Evolutionary conservation across 306 rosid species (phyloP), one percentile per base, ranked within the genome.

Genomic region (Prunus mume): DNA sequence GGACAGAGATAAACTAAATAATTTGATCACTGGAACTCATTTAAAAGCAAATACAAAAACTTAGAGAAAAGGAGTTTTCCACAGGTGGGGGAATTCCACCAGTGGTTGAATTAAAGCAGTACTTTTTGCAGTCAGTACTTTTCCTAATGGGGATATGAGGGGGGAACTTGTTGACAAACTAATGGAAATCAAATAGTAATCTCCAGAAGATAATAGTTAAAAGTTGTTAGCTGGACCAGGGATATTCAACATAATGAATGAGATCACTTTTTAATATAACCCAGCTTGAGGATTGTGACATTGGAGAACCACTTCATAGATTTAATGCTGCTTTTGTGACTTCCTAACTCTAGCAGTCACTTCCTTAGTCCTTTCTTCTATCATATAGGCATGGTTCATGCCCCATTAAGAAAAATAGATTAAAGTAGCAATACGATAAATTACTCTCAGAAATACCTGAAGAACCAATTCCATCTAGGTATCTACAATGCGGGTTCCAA

Each of bases 401-500:
- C 43, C 4, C 68, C 71, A 43, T 20, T 67, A 56, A 56, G 61
- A 56, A 56, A 56, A 20, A 56, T 2, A 24, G 0, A 67, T 12
- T 34, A 67, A 67, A 43, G 32, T 67, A 12, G n/a, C 52, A 12
- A 30, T 12, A 13, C 34, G 55, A 20, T 15, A 47, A 47, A 69
- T 30, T 17, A 27, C 47, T 62, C 32, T 9, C 30, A 15, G 41
- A 55, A 54, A 55, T 79, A 83, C 89, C 97, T 55, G 97, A 78
- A 78, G 98, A 92, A 76, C 98, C 90, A 61, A 43, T 71, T 90
- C 97, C 98, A 80, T 91, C 98, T 55, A 92, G 78, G 85, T 86
- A 91, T 81, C 93, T 83, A 74, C 98, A 94, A 72, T 94, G 98
- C 46, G 98, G 98, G 79, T 89, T 94, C 98, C 97, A 94, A 9